phyloP scores from a whole-genome alignment of 2,329 filamentous ascomycete genomes.

The Sclerotinia minor region DNA sequence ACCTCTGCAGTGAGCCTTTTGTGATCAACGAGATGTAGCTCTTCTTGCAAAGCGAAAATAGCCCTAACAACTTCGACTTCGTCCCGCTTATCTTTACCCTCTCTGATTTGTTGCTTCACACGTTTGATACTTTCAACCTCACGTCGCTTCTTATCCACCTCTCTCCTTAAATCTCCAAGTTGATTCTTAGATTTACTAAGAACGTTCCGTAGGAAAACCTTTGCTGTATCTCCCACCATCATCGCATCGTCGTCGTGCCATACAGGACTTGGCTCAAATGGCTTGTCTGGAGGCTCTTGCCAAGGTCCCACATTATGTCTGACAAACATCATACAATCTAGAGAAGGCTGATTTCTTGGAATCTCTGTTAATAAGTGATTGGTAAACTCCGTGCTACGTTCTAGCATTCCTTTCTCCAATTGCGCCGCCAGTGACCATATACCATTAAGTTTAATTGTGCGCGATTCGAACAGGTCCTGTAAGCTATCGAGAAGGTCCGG shows the following conservation, averaged over 20 bases:
- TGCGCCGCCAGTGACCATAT: slow-evolving; percentile 80
- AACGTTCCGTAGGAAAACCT: slow-evolving; percentile 88
- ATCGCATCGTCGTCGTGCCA: slow-evolving; percentile 94
- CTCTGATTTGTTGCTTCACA: slow-evolving; percentile 72
- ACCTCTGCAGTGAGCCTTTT: slow-evolving; percentile 86
- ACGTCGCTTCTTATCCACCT: slow-evolving; percentile 80
- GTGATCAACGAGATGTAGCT: slow-evolving; percentile 79
- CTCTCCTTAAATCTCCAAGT: slow-evolving; percentile 74
- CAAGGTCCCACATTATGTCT: slow-evolving; percentile 82
- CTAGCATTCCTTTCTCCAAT: slow-evolving; percentile 77
- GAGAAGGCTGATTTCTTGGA: slow-evolving; percentile 77
- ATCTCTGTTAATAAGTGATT: slow-evolving; percentile 78
- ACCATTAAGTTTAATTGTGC: slow-evolving; percentile 77
- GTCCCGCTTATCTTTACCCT: slow-evolving; percentile 84
- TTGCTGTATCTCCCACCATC: slow-evolving; percentile 81
- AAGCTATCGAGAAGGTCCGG: slow-evolving; percentile 91
- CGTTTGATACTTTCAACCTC: slow-evolving; percentile 80
- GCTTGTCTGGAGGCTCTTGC: slow-evolving; percentile 80
- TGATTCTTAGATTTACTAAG: slow-evolving; percentile 87
- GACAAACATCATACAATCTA: slow-evolving; percentile 98
- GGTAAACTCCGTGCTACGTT: slow-evolving; percentile 70
- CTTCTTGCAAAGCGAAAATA: slow-evolving; percentile 83
- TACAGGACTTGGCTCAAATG: slow-evolving; percentile 90
- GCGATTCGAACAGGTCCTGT: slow-evolving; percentile 90
- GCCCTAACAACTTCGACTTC: slow-evolving; percentile 81